Evolutionary conservation across 352 stramenopile species (phyloP), one percentile per base, ranked within the genome.

Genomic region (Globisporangium parvum): DNA sequence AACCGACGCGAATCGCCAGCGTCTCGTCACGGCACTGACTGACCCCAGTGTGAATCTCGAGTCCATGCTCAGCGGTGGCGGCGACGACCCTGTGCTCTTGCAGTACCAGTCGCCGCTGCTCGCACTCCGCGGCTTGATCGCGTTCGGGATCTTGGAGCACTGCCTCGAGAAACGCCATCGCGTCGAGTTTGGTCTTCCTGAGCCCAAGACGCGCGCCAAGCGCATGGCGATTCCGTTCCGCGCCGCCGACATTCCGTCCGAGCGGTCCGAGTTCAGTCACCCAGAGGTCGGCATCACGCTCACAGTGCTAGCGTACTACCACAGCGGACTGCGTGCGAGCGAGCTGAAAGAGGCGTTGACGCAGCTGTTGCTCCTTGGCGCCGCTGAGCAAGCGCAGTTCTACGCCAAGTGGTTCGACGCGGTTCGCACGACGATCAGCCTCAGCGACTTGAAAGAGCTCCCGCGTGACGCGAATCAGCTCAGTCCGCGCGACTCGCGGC

Each of bases 261-360:
- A 92, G 28, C 68, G 87, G 3, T 80, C 79, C 3, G 91, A 97
- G 59, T 97, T 95, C 68, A 88, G 80, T 42, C 88, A 97, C 50
- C 91, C 88, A 12, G 87, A 96, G 57, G 76, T 88, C 33, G 79
- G 77, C 20, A 85, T 97, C 42, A 59, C 73, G 9, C 70, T 96
- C 4, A 97, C 88, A 3, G 18, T 93, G 14, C 65, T 97, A 0
- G 74, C 77, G 12, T 97, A 96, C 64, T 97, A 96, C 53, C 72
- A 95, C 57, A 55, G 67, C 41, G 87, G 87, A 0, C 62, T 97
- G 2, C 67, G 54, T 0, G 31, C 70, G 2, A 26, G 67, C 0
- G 72, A 97, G 39, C 17, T 96, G 20, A 60, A 57, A 10, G 59
- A 69, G 57, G 57, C 76, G 0, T 80, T 97, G 28, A 28, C 67